phyloP scores from a whole-genome alignment of 352 stramenopile species.

The Chrysophaeum taylorii region DNA sequence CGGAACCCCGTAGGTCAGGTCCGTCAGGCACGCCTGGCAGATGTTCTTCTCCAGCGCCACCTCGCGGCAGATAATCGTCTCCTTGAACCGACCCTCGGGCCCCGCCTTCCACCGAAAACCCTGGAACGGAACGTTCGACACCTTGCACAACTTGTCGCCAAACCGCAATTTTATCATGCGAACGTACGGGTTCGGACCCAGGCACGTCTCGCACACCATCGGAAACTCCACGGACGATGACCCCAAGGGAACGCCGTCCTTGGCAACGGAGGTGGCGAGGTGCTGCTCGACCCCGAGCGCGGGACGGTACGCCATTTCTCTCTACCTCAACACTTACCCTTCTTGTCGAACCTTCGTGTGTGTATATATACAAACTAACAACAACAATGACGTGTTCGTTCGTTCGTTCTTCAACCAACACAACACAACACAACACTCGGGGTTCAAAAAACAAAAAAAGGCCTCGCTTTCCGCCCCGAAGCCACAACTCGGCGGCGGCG shows the following conservation, averaged over 20 bases:
- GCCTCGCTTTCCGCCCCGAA: too few relatives aligned
- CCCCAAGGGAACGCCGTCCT: neutral
- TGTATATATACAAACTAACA: too few relatives aligned
- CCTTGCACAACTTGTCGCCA: slow-evolving; percentile 88
- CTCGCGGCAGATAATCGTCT: slow-evolving; percentile 90
- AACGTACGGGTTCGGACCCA: slow-evolving; percentile 97
- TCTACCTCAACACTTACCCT: too few relatives aligned
- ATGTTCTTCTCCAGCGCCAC: slow-evolving; percentile 98
- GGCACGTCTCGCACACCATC: slow-evolving; percentile 92
- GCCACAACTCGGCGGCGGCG: too few relatives aligned
- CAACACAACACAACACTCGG: too few relatives aligned
- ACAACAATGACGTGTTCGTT: too few relatives aligned
- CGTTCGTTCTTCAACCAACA: too few relatives aligned
- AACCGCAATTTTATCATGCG: slow-evolving; percentile 95
- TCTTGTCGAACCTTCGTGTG: too few relatives aligned
- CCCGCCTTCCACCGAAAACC: slow-evolving; percentile 95
- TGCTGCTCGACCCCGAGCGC: neutral
- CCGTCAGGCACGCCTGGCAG: slow-evolving; percentile 95
- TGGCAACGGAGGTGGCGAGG: neutral
- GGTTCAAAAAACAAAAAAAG: too few relatives aligned
- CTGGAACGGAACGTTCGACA: slow-evolving; percentile 92
- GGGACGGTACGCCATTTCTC: too few relatives aligned
- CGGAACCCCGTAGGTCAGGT: slow-evolving; percentile 91
- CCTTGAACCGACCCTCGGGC: slow-evolving; percentile 92
- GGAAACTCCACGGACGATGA: slow-evolving; percentile 91